phyloP scores from a whole-genome alignment of 2,329 filamentous ascomycete genomes.

The Phaeosphaeriaceae sp. region DNA sequence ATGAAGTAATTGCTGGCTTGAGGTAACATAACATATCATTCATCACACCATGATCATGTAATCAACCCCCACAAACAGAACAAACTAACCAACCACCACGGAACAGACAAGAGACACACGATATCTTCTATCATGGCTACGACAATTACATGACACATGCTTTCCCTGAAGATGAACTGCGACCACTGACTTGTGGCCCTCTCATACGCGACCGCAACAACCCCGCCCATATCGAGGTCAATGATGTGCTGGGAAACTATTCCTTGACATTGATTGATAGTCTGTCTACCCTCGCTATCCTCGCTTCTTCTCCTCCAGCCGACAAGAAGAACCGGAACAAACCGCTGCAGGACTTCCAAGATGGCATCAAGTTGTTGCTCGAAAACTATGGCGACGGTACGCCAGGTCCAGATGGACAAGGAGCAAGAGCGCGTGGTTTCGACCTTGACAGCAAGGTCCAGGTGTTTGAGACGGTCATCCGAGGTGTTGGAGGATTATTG shows the following conservation, averaged over 20 bases:
- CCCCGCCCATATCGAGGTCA: slow-evolving; percentile 81
- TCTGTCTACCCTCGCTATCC: slow-evolving; percentile 88
- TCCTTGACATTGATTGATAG: slow-evolving; percentile 95
- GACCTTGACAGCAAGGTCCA: slow-evolving; percentile 98
- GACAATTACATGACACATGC: slow-evolving; percentile 93
- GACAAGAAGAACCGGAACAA: slow-evolving; percentile 62
- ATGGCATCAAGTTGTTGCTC: slow-evolving; percentile 77
- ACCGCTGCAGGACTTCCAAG: slow-evolving; percentile 69
- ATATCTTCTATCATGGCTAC: slow-evolving; percentile 97
- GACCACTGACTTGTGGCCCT: slow-evolving; percentile 82
- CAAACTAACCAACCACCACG: not conserved
- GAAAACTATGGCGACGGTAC: slow-evolving; percentile 86
- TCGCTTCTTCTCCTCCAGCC: slow-evolving; percentile 73
- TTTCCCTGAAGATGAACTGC: slow-evolving; percentile 95
- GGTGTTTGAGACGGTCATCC: slow-evolving; percentile 97
- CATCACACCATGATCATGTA: no score
- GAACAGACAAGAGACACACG: slow-evolving; percentile 54
- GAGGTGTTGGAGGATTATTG: slow-evolving; percentile 86
- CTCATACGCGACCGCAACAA: slow-evolving; percentile 83
- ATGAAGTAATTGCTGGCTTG: slow-evolving; percentile 49
- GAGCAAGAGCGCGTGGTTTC: slow-evolving; percentile 78
- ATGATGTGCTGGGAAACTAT: slow-evolving; percentile 97
- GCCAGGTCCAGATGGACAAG: slow-evolving; percentile 69
- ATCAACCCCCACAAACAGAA: no score
- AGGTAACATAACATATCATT: no score